These are phyloP conservation scores for Carex kokanica DNA, from an alignment of 176 grass and related monocot genomes.

Conservation along the genomic window DNA sequence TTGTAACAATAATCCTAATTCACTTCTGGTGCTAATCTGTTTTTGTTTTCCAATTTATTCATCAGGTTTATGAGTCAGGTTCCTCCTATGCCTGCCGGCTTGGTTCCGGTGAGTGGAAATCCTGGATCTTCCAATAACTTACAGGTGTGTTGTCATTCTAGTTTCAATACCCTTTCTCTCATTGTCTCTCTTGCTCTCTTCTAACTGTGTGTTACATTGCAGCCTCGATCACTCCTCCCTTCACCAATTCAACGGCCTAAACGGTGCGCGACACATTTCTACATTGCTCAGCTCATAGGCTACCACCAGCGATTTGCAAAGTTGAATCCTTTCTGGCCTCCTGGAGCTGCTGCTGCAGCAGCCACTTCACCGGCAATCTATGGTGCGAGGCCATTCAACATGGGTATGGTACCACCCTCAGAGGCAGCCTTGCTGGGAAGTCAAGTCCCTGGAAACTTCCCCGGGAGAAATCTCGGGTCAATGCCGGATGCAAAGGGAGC, in stretches of 20 bases:
- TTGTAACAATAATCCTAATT: neutral
- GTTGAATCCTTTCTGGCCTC: slow-evolving; percentile 77
- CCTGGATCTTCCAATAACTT: slow-evolving; percentile 51
- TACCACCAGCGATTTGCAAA: slow-evolving; percentile 60
- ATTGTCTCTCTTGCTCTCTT: neutral
- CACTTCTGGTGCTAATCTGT: slow-evolving; percentile 24
- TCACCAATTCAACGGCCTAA: slow-evolving; percentile 48
- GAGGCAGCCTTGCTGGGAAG: slow-evolving; percentile 55
- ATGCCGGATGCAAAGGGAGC: slow-evolving; percentile 52
- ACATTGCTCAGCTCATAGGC: slow-evolving; percentile 69
- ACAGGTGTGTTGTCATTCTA: slow-evolving; percentile 39
- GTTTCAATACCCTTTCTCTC: neutral
- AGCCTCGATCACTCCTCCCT: slow-evolving; percentile 51
- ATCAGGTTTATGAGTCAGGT: slow-evolving; percentile 73
- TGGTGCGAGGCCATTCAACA: slow-evolving; percentile 60
- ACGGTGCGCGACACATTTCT: slow-evolving; percentile 81
- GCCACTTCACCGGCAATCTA: slow-evolving; percentile 45
- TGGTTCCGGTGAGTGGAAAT: slow-evolving; percentile 61
- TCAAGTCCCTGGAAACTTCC: slow-evolving; percentile 69
- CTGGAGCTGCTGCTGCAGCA: neutral
- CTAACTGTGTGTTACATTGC: slow-evolving; percentile 30
- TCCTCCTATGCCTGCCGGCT: slow-evolving; percentile 50
- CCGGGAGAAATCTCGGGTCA: slow-evolving; percentile 44
- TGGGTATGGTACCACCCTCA: slow-evolving; percentile 48
- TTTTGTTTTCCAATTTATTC: slow-evolving; percentile 22